Conservation (phyloP, 331 rosid genomes). For the Dryas integrifolia region DNA sequence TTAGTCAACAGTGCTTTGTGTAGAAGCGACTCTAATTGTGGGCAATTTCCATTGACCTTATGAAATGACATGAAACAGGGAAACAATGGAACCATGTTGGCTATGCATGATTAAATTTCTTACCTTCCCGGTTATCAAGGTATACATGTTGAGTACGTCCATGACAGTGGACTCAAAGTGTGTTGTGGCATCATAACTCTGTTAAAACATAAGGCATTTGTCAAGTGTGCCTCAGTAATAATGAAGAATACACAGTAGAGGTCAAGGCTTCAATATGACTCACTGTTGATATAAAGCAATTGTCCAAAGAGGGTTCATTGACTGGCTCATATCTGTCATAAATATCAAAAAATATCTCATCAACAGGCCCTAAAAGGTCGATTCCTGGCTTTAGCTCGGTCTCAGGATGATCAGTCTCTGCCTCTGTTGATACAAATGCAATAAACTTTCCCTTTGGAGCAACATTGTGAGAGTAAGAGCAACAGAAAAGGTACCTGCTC, state of each 20-base stretch:
- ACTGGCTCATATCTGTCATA: constrained; percentile 59
- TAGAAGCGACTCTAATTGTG: background rate
- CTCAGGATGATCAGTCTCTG: constrained; percentile 55
- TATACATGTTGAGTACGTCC: constrained; percentile 95
- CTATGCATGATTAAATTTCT: constrained; percentile 2
- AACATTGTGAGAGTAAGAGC: constrained; percentile 66
- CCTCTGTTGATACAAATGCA: constrained; percentile 61
- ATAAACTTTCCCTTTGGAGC: constrained; percentile 60
- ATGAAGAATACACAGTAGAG: background rate
- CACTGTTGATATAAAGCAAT: constrained; percentile 59
- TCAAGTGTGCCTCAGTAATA: constrained; percentile 8
- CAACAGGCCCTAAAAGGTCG: constrained; percentile 52
- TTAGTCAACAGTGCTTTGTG: background rate
- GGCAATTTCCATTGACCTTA: background rate
- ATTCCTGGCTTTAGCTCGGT: constrained; percentile 57
- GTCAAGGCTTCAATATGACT: constrained; percentile 10
- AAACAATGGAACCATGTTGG: background rate
- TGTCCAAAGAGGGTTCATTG: constrained; percentile 54
- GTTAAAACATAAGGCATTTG: constrained; percentile 29
- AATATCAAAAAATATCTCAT: constrained; percentile 50
- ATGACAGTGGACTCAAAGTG: constrained; percentile 91
- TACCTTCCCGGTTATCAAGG: constrained; percentile 94
- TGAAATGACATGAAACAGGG: background rate
- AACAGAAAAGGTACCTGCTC: constrained; percentile 60
- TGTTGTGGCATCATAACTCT: constrained; percentile 98